These are phyloP conservation scores for Colletotrichum chlorophyti DNA, from an alignment of 2,329 filamentous ascomycete species.

Conservation along the genomic window DNA sequence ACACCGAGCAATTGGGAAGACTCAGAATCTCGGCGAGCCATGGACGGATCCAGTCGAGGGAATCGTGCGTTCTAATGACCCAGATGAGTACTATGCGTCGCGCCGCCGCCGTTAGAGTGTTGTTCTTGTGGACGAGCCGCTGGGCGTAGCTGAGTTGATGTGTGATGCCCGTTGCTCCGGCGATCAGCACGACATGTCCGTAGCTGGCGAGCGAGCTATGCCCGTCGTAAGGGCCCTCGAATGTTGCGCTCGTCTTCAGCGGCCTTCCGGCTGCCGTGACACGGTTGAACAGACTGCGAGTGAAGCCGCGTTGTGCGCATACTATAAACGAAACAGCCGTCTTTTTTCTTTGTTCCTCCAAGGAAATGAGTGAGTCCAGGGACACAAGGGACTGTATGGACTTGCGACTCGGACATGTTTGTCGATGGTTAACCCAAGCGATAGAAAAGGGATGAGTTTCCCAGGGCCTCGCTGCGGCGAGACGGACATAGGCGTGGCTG, in stretches of 20 bases:
- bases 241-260: constrained; percentile 61
- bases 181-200: constrained; percentile 74
- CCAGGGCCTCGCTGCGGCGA: constrained; percentile 44
- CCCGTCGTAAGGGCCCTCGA: constrained; percentile 72
- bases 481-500: constrained; percentile 60
- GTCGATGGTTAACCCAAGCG: constrained; percentile 41
- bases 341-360: constrained; percentile 34
- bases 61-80: constrained; percentile 73
- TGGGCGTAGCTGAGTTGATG: constrained; percentile 74
- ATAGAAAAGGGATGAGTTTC: constrained; percentile 44
- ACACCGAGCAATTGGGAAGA: constrained; percentile 69
- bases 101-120: constrained; percentile 63
- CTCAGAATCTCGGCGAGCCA: constrained; percentile 64
- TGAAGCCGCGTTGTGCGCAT: constrained; percentile 71
- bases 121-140: constrained; percentile 58
- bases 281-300: constrained; percentile 66
- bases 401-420: constrained; percentile 40
- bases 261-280: constrained; percentile 55
- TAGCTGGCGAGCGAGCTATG: constrained; percentile 72
- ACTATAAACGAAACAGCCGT: constrained; percentile 65
- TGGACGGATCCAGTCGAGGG: constrained; percentile 75
- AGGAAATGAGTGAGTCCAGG: too few relatives aligned
- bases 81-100: constrained; percentile 71
- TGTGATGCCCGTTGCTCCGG: constrained; percentile 75
- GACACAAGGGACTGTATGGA: too few relatives aligned